These are phyloP conservation scores for Talaromyces funiculosus DNA, from an alignment of 2,329 filamentous ascomycete species.

Conservation along the genomic window DNA sequence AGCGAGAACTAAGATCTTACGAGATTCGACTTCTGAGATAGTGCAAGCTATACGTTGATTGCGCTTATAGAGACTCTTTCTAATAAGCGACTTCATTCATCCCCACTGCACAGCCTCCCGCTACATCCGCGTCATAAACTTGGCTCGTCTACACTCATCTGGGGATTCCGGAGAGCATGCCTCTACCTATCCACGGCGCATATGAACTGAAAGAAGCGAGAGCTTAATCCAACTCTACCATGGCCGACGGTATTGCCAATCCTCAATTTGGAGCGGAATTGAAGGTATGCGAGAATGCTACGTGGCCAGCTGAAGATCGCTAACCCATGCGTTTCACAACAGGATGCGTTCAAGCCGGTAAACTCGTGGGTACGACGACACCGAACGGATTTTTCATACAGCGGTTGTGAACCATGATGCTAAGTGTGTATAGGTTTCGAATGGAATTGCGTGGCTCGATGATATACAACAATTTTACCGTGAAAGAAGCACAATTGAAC, in stretches of 20 bases:
- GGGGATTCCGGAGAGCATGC: slow-evolving; percentile 1
- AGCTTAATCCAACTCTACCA: slow-evolving; percentile 34
- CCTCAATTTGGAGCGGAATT: slow-evolving; percentile 90
- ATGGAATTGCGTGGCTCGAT: slow-evolving; percentile 90
- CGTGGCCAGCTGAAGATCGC: not conserved
- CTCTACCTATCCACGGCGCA: slow-evolving; percentile 8
- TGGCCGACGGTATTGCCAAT: slow-evolving; percentile 76
- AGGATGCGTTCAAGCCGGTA: slow-evolving; percentile 96
- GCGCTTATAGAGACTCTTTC: not conserved
- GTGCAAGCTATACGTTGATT: not conserved
- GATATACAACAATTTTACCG: slow-evolving; percentile 97
- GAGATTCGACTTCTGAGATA: not conserved
- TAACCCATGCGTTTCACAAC: slow-evolving; percentile 16
- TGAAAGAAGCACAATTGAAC: slow-evolving; percentile 88
- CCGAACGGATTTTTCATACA: not conserved
- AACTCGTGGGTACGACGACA: slow-evolving; percentile 67
- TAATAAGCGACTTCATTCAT: not conserved
- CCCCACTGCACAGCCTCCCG: slow-evolving; percentile 5
- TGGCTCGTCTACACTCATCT: not conserved
- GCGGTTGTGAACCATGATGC: not conserved
- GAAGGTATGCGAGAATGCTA: slow-evolving; percentile 56
- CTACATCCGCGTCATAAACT: not conserved
- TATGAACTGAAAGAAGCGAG: slow-evolving; percentile 9
- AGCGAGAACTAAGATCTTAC: too few relatives aligned
- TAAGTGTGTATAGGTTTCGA: slow-evolving; percentile 53